Evolutionary conservation across 108 stramenopile species (phyloP).

Genomic region (Nitzschia putrida): DNA sequence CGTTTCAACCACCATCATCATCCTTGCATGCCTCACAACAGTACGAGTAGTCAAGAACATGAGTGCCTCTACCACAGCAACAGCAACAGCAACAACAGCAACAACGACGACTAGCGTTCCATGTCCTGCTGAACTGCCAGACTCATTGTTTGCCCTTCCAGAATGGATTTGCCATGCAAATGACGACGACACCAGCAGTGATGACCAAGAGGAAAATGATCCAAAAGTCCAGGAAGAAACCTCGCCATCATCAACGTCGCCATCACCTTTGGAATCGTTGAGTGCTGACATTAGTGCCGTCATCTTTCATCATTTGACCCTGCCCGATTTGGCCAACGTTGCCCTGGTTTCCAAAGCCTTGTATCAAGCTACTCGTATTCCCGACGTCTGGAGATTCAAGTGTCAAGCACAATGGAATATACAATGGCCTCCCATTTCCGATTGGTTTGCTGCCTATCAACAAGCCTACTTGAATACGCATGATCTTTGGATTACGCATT

Average conservation of each 20-base stretch:
- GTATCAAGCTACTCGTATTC: conserved; percentile 17
- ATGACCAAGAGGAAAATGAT: not conserved
- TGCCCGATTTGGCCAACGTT: conserved; percentile 31
- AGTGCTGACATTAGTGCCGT: conserved; percentile 14
- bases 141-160: not conserved
- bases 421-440: not conserved
- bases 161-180: no score
- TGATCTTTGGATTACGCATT: conserved; percentile 74
- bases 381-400: conserved; percentile 51
- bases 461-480: conserved; percentile 59
- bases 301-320: conserved; percentile 25
- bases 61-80: not conserved
- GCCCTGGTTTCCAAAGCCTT: conserved; percentile 22
- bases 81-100: not conserved
- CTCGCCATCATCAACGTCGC: not conserved
- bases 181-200: not conserved
- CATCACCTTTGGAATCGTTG: conserved; percentile 5
- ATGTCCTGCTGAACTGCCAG: no score
- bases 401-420: conserved; percentile 54
- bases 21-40: no score
- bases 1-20: no score
- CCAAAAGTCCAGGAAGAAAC: not conserved
- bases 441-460: conserved; percentile 56
- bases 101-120: not conserved
- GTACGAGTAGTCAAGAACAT: no score